Conservation (phyloP, 2,329 filamentous ascomycete species). For the Neurospora crassa region DNA sequence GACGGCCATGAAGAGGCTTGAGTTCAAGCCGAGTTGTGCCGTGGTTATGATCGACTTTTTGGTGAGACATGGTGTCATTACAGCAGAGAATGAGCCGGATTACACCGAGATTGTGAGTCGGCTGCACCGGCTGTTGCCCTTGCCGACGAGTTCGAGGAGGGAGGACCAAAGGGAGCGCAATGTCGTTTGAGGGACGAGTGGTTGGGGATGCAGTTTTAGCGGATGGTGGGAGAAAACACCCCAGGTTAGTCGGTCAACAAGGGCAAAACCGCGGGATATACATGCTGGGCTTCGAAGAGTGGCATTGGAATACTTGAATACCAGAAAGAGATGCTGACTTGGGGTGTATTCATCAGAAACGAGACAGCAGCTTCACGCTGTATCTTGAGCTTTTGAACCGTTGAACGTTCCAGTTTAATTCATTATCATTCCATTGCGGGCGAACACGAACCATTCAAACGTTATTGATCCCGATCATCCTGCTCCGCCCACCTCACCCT, state of each 20-base stretch:
- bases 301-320: too few species aligned
- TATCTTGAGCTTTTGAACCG: not conserved
- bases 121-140: slow-evolving; percentile 33
- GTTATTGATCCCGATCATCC: not conserved
- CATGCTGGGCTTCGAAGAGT: too few species aligned
- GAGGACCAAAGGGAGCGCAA: not conserved
- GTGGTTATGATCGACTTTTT: slow-evolving; percentile 75
- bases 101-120: slow-evolving; percentile 57
- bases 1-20: slow-evolving; percentile 49
- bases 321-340: too few species aligned
- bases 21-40: slow-evolving; percentile 82
- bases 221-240: too few species aligned
- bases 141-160: not conserved
- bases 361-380: too few species aligned
- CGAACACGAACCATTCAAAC: not conserved
- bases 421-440: not conserved
- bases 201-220: too few species aligned
- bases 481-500: not conserved
- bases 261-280: too few species aligned
- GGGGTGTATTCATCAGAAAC: too few species aligned
- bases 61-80: slow-evolving; percentile 65
- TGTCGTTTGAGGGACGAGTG: not conserved
- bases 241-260: too few species aligned
- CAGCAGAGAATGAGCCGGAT: slow-evolving; percentile 59
- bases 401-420: not conserved